A percentile compares a stretch with the other conserved stretches of the same genome.
phyloP scores from a whole-genome alignment of 225 moss, liverwort and hornwort species.

The Polytrichum commune region DNA sequence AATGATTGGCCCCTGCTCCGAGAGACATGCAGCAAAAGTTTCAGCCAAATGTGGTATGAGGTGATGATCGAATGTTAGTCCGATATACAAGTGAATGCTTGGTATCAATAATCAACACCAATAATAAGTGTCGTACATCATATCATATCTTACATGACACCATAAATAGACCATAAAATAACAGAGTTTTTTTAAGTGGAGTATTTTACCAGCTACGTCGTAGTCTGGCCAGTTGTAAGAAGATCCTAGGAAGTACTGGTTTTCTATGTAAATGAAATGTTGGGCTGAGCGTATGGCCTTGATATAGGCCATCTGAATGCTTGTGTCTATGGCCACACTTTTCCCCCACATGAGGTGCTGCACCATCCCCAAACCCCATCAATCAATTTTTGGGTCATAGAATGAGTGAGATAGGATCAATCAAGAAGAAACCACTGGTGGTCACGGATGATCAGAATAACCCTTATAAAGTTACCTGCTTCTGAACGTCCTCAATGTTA shows the following conservation, averaged over 20 bases:
- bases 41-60: too few species aligned
- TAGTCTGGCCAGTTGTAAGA: constrained; percentile 96
- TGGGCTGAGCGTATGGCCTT: constrained; percentile 90
- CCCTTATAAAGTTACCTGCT: constrained; percentile 29
- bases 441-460: too few species aligned
- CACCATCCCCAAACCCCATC: constrained; percentile 20
- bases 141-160: too few species aligned
- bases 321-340: constrained; percentile 85
- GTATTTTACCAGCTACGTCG: constrained; percentile 57
- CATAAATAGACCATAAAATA: neutral
- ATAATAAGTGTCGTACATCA: too few species aligned
- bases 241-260: constrained; percentile 92
- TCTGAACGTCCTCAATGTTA: constrained; percentile 45
- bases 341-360: constrained; percentile 82
- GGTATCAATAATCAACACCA: too few species aligned
- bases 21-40: neutral
- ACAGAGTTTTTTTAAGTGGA: neutral
- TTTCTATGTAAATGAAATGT: constrained; percentile 87
- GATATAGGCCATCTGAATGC: constrained; percentile 86
- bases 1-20: constrained; percentile 76
- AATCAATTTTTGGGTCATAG: neutral
- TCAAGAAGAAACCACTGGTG: neutral
- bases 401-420: constrained; percentile 8
- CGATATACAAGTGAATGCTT: too few species aligned
- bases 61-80: too few species aligned